phyloP scores from a whole-genome alignment of 164 flowering plant genomes.

The Dillenia turbinata region DNA sequence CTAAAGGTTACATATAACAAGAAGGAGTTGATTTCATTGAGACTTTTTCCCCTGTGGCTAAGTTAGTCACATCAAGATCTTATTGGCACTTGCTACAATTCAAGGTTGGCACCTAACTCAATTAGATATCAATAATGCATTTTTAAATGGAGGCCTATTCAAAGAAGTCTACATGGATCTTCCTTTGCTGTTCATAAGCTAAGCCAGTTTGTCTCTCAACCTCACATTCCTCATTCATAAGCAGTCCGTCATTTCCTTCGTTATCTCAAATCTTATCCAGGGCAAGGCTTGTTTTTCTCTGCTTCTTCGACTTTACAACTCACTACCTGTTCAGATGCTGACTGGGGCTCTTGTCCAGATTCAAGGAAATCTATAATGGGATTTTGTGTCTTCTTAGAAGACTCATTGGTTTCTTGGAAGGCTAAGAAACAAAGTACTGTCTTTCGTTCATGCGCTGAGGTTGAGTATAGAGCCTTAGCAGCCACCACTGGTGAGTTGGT shows the following conservation, averaged over 20 bases:
- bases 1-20: no score
- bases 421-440: no score
- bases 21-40: no score
- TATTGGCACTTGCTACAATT: no score
- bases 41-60: no score
- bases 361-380: background rate
- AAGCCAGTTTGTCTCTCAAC: background rate
- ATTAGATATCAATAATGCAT: no score
- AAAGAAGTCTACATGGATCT: no score
- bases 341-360: background rate
- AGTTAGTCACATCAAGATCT: no score
- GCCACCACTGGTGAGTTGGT: slow-evolving; percentile 5
- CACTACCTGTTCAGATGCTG: background rate
- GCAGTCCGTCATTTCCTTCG: background rate
- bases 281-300: slow-evolving; percentile 5
- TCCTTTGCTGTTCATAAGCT: background rate
- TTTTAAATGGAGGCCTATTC: no score
- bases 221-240: background rate
- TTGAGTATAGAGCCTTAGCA: slow-evolving; percentile 9
- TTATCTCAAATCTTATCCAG: background rate
- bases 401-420: no score
- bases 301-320: background rate
- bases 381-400: slow-evolving; percentile 2
- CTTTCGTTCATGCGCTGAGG: slow-evolving; percentile 1
- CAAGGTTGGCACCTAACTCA: no score